Conservation (phyloP, 305 asterid genomes). For the Solanum aculeatissimum region DNA sequence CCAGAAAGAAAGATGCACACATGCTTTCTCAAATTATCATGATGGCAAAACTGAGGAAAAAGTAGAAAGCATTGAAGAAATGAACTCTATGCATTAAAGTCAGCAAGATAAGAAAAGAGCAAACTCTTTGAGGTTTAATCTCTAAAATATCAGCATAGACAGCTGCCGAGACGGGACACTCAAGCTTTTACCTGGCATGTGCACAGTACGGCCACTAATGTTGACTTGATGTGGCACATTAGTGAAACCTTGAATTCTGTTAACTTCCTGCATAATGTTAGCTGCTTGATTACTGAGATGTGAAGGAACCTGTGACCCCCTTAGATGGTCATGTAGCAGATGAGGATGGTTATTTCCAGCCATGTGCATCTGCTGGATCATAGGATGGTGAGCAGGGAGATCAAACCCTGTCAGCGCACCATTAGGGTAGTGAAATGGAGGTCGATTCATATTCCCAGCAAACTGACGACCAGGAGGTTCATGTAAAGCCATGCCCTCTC, state of each 20-base stretch:
- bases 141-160: not conserved
- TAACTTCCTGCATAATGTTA: conserved; percentile 42
- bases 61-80: not conserved
- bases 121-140: not conserved
- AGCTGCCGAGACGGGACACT: not conserved
- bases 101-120: not conserved
- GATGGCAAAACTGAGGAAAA: not conserved
- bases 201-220: conserved; percentile 37
- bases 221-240: conserved; percentile 34
- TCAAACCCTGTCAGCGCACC: conserved; percentile 44
- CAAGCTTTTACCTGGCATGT: conserved; percentile 47
- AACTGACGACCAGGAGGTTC: conserved; percentile 43
- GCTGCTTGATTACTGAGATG: conserved; percentile 46
- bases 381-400: conserved; percentile 34
- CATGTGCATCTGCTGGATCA: conserved; percentile 58
- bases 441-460: conserved; percentile 31
- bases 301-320: conserved; percentile 28
- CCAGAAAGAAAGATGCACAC: not conserved
- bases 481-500: conserved; percentile 34
- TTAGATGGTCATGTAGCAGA: conserved; percentile 30
- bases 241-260: conserved; percentile 49
- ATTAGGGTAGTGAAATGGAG: conserved; percentile 46
- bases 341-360: conserved; percentile 36
- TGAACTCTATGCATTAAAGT: not conserved
- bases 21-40: not conserved